Evolutionary conservation across 257 asterid species (phyloP), one percentile per base, ranked within the genome.

Genomic region (Forsythia suspensa): DNA sequence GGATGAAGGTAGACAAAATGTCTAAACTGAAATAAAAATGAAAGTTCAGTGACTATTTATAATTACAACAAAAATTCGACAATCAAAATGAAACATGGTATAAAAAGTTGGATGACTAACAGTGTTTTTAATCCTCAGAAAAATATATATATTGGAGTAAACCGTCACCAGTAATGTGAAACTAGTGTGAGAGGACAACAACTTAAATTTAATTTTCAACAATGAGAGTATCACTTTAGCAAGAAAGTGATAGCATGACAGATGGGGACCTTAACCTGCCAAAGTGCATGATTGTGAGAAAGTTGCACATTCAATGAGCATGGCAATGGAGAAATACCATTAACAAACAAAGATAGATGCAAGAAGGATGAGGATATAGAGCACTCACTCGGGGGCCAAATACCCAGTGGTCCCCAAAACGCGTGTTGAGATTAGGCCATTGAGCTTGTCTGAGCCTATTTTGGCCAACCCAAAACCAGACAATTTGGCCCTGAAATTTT

Each of bases 351-450:
- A 34, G 76, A 57, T 44, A 6, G 65, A 71, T 71, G 15, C 75
- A 65, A 51, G 38, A 40, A 7, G 37, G 72, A 75, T 40, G 36
- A 12, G 39, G 65, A 70, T 8, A 63, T 3, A 1, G 75, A n/a
- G 38, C 10, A 86, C 96, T 90, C 70, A 93, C 97, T 93, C 97
- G 2, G 97, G 97, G 77, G 97, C 97, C 77, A 93, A 81, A 81
- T 93, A 93, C 39, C 97, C 97, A 0, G 95, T 93, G 79, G 97
- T 91, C 83, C 97, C 97, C 48, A 91, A 73, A 46, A 93, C 97
- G 0, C 97, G 87, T 4, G 97, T 93, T 4, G 94, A 90, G 72
- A 91, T 82, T 13, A 88, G 82, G 57, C 97, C 97, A 70, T 93
- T 86, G 74, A 91, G 85, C 86, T 93, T 93, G 77, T 90, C 89